phyloP scores from a whole-genome alignment of 2,329 filamentous ascomycete genomes.

The Diaporthe vaccinii region DNA sequence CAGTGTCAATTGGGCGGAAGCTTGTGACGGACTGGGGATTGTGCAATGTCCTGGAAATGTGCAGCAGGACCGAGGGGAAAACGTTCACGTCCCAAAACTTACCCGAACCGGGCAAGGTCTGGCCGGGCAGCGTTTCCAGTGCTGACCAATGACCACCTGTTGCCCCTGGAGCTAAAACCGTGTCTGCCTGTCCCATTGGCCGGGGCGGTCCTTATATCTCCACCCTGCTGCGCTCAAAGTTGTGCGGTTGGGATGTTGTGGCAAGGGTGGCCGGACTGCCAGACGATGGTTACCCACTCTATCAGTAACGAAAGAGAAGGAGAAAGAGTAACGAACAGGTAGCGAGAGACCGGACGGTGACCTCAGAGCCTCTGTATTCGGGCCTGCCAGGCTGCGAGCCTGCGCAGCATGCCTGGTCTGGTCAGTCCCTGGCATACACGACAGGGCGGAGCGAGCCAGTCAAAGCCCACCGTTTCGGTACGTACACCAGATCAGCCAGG shows the following conservation, averaged over 20 bases:
- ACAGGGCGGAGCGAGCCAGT: conserved; percentile 31
- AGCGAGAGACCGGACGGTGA: conserved; percentile 16
- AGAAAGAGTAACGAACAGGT: neutral
- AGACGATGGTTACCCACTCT: conserved; percentile 16
- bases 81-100: conserved; percentile 24
- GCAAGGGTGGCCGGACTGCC: conserved; percentile 25
- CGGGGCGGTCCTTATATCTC: neutral
- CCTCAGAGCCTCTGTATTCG: neutral
- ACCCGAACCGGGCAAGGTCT: conserved; percentile 28
- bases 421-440: conserved; percentile 11
- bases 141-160: conserved; percentile 3
- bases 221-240: conserved; percentile 16
- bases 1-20: conserved; percentile 6
- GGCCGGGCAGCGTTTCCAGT: conserved; percentile 21
- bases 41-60: conserved; percentile 32
- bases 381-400: no score
- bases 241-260: conserved; percentile 6
- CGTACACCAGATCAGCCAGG: conserved; percentile 37
- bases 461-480: conserved; percentile 32
- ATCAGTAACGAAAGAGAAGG: conserved; percentile 25
- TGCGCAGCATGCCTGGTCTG: neutral
- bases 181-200: conserved; percentile 12
- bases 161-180: conserved; percentile 26
- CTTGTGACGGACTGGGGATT: conserved; percentile 19
- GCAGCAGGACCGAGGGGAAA: conserved; percentile 15